Evolutionary conservation across 2,329 filamentous ascomycete species (phyloP).

Genomic region (Colletotrichum chrysophilum): DNA sequence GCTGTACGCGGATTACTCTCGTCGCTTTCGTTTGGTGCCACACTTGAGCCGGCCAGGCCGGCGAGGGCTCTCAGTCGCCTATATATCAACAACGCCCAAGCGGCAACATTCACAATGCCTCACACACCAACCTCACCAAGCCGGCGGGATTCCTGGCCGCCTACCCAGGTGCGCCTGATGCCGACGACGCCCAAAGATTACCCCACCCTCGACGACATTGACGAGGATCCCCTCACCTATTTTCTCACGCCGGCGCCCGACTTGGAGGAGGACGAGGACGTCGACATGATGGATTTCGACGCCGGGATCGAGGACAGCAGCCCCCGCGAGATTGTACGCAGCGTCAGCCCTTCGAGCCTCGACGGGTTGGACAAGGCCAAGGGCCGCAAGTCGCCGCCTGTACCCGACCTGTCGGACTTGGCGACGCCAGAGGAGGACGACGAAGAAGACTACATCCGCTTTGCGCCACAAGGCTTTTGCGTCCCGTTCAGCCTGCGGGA

Average conservation of each 20-base stretch:
- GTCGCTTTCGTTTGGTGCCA: conserved; percentile 10
- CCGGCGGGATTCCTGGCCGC: conserved; percentile 56
- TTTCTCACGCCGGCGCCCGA: conserved; percentile 58
- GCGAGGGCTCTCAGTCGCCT: conserved; percentile 5
- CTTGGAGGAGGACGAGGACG: conserved; percentile 44
- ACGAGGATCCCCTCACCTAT: conserved; percentile 60
- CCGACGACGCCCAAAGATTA: conserved; percentile 47
- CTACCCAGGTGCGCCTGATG: conserved; percentile 53
- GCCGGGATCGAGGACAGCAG: conserved; percentile 61
- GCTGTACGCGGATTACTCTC: background rate
- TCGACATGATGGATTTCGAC: conserved; percentile 57
- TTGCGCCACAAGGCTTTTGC: conserved; percentile 43
- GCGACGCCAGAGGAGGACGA: conserved; percentile 49
- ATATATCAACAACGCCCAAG: background rate
- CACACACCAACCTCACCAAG: conserved; percentile 34
- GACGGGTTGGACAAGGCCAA: conserved; percentile 53
- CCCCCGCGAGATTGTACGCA: conserved; percentile 53
- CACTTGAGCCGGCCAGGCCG: conserved; percentile 24
- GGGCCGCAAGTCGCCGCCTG: conserved; percentile 34
- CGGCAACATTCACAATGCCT: conserved; percentile 31
- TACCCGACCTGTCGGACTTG: conserved; percentile 46
- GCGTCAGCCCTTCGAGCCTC: conserved; percentile 62
- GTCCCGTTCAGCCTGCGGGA: conserved; percentile 48
- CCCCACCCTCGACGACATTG: conserved; percentile 52
- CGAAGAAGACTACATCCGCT: conserved; percentile 57